phyloP scores from a whole-genome alignment of 148 eudicot species.

The Camellia lanceoleosa region DNA sequence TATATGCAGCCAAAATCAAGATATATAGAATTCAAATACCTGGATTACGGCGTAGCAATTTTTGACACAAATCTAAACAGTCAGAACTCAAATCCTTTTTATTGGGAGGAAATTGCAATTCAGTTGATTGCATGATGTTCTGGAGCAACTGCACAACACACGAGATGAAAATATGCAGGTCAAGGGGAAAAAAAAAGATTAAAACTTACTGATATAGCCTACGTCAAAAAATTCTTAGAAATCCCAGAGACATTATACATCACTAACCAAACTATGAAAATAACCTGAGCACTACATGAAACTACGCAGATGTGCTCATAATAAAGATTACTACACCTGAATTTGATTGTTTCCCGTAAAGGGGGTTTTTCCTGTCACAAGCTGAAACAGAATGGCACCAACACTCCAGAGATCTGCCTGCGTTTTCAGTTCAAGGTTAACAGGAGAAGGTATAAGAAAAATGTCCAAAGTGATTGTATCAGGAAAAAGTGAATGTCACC shows the following conservation, averaged over 20 bases:
- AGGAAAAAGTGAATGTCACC: constrained; percentile 43
- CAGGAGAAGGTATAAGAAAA: constrained; percentile 6
- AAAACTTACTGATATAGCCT: not conserved
- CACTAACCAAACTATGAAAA: not conserved
- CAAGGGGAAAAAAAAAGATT: constrained; percentile 3
- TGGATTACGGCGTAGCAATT: constrained; percentile 88
- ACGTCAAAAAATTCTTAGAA: not conserved
- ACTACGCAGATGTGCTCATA: not conserved
- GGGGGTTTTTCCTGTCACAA: constrained; percentile 88
- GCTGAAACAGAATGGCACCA: constrained; percentile 89
- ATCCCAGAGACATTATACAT: not conserved
- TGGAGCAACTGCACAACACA: constrained; percentile 67
- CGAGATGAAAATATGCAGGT: constrained; percentile 8
- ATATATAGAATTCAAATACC: constrained; percentile 38
- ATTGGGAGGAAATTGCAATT: constrained; percentile 74
- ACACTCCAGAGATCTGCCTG: constrained; percentile 99
- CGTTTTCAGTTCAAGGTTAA: constrained; percentile 35
- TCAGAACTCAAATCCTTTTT: constrained; percentile 55
- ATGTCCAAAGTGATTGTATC: constrained; percentile 2
- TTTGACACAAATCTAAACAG: constrained; percentile 77
- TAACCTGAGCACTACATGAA: not conserved
- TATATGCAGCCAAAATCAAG: constrained; percentile 10
- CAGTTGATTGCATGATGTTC: constrained; percentile 76
- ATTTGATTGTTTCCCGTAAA: constrained; percentile 80
- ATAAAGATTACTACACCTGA: constrained; percentile 45